Percentiles rank a stretch among this genome's conserved stretches.
Evolutionary conservation across 164 flowering plant species (phyloP).

Genomic region (Vitis amurensis): DNA sequence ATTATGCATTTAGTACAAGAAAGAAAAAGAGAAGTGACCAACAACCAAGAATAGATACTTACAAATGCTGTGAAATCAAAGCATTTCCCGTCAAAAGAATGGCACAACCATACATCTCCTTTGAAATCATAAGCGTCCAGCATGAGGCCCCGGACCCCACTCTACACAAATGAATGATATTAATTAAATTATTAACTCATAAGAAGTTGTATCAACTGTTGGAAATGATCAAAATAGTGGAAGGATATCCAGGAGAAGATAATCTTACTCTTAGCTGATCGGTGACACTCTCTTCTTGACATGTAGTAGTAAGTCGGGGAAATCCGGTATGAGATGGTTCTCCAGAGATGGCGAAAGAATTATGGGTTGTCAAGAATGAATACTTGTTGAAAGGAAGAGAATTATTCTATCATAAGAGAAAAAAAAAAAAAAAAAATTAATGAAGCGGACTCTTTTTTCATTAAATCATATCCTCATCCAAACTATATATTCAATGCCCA

Average conservation of each 20-base stretch:
- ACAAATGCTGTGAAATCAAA: conserved; percentile 63
- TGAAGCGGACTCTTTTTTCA: neutral
- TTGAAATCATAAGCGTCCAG: conserved; percentile 66
- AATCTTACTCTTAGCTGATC: conserved; percentile 25
- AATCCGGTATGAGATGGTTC: conserved; percentile 7
- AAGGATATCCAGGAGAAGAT: too few relatives aligned
- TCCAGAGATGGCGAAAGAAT: conserved; percentile 19
- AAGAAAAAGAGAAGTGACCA: neutral
- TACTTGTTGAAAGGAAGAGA: conserved; percentile 22
- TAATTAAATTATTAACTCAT: neutral
- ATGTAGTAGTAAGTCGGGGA: conserved; percentile 2
- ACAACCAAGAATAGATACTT: conserved; percentile 19
- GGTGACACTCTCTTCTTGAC: conserved; percentile 17
- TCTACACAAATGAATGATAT: conserved; percentile 31
- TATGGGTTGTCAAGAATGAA: conserved; percentile 19
- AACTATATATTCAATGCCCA: too few relatives aligned
- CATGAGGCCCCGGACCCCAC: conserved; percentile 81
- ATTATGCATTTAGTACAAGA: neutral
- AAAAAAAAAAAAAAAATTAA: neutral
- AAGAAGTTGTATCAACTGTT: neutral
- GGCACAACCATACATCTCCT: conserved; percentile 82
- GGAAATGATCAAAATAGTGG: too few relatives aligned
- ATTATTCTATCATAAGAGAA: conserved; percentile 1
- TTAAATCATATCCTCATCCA: too few relatives aligned
- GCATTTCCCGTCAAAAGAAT: conserved; percentile 66